These are phyloP conservation scores for Rutstroemia sp. DNA, from an alignment of 2,329 filamentous ascomycete species.

Conservation along the genomic window DNA sequence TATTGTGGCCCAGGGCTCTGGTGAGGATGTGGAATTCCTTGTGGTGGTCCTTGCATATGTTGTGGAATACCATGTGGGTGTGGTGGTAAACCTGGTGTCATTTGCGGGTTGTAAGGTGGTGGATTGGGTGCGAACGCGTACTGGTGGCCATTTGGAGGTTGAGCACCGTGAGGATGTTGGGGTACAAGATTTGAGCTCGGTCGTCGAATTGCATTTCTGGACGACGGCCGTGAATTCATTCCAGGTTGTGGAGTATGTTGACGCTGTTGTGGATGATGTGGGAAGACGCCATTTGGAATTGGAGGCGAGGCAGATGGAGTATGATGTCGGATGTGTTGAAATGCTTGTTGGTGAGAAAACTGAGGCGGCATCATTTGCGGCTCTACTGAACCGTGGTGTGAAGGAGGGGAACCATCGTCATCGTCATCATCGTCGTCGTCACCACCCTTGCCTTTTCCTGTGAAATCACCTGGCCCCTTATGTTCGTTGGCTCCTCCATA, in stretches of 20 bases:
- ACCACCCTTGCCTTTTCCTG: conserved; percentile 62
- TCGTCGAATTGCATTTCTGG: conserved; percentile 70
- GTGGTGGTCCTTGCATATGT: conserved; percentile 18
- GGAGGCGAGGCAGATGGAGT: conserved; percentile 86
- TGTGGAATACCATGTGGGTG: conserved; percentile 32
- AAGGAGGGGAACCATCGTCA: conserved; percentile 62
- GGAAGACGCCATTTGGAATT: conserved; percentile 49
- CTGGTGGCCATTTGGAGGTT: conserved; percentile 50
- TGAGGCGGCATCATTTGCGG: conserved; percentile 62
- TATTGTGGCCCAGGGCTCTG: conserved; percentile 34
- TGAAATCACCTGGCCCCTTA: conserved; percentile 90
- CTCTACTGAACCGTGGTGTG: conserved; percentile 33
- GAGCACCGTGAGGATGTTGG: conserved; percentile 48
- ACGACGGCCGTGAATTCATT: conserved; percentile 67
- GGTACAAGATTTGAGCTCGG: conserved; percentile 67
- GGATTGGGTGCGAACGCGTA: conserved; percentile 83
- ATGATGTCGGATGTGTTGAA: conserved; percentile 73
- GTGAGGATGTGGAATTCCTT: conserved; percentile 22
- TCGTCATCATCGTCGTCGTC: conserved; percentile 72
- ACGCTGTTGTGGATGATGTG: conserved; percentile 41
- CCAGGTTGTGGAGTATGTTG: conserved; percentile 78
- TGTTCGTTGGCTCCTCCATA: conserved; percentile 92
- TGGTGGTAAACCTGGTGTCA: conserved; percentile 30
- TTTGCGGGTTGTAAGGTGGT: conserved; percentile 71
- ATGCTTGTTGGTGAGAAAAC: conserved; percentile 60